These are phyloP conservation scores for Pseudocercospora eumusae DNA, from an alignment of 2,329 filamentous ascomycete species.

Conservation along the genomic window DNA sequence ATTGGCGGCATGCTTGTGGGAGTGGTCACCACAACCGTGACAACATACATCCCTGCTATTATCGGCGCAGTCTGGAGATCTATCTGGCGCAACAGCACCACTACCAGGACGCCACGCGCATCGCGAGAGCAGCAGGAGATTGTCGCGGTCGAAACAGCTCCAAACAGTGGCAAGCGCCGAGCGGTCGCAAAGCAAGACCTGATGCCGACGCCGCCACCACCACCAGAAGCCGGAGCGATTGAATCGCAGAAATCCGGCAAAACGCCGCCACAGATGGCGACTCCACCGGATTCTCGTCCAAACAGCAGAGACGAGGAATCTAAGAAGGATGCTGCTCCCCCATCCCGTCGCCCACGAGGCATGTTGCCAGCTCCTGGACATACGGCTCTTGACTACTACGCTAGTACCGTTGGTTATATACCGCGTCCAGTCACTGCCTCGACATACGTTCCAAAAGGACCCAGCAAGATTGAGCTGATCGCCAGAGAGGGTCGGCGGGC, in stretches of 20 bases:
- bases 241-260: background rate
- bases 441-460: background rate
- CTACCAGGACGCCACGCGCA: background rate
- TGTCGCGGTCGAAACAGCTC: slow-evolving; percentile 22
- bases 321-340: background rate
- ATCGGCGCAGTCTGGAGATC: slow-evolving; percentile 1
- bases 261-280: slow-evolving; percentile 10
- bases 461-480: background rate
- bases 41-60: background rate
- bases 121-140: slow-evolving; percentile 19
- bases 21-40: slow-evolving; percentile 4
- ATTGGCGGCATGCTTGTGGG: slow-evolving; percentile 12
- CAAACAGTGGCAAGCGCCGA: slow-evolving; percentile 23
- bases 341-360: background rate
- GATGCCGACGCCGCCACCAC: slow-evolving; percentile 8
- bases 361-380: background rate
- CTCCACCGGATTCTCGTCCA: slow-evolving; percentile 26
- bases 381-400: slow-evolving; percentile 2
- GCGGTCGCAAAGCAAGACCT: slow-evolving; percentile 23
- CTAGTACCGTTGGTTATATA: background rate
- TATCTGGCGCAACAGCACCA: background rate
- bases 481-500: background rate
- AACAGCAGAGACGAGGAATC: slow-evolving; percentile 10
- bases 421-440: background rate
- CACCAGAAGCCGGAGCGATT: slow-evolving; percentile 10